Percentiles rank a stretch among this genome's conserved stretches.
Evolutionary conservation across 257 asterid genomes (phyloP).

Genomic region (Solanum chaucha): DNA sequence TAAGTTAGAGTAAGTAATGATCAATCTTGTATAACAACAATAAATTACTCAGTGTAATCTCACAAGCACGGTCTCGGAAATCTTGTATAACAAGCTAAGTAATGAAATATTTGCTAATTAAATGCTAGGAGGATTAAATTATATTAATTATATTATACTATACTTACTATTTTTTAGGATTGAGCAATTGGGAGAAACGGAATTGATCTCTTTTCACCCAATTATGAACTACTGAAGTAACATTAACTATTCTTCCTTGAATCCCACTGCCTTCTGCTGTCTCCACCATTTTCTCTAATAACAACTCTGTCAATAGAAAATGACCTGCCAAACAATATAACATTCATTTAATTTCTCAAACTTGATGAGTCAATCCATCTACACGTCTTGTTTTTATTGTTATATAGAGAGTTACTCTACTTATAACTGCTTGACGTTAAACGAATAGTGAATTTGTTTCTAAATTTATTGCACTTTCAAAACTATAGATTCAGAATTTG

Average conservation of each 20-base stretch:
- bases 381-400: too few relatives aligned
- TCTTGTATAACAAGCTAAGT: background rate
- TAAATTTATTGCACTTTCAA: background rate
- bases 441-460: too few relatives aligned
- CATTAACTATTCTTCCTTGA: conserved; percentile 90
- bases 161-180: conserved; percentile 51
- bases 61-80: fast-evolving
- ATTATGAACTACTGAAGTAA: conserved; percentile 73
- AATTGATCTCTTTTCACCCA: conserved; percentile 61
- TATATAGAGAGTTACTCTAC: too few relatives aligned
- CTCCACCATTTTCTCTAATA: conserved; percentile 69
- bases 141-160: background rate
- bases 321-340: conserved; percentile 45
- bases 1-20: background rate
- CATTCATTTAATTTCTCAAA: too few relatives aligned
- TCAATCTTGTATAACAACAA: background rate
- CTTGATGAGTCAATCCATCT: too few relatives aligned
- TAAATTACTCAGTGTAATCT: background rate
- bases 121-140: background rate
- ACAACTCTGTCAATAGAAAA: conserved; percentile 72
- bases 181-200: conserved; percentile 51
- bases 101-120: background rate
- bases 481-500: too few relatives aligned
- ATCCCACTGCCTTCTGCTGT: conserved; percentile 56
- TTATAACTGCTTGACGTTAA: too few relatives aligned